phyloP scores from a whole-genome alignment of 2,329 filamentous ascomycete species.

The Colletotrichum magnum region DNA sequence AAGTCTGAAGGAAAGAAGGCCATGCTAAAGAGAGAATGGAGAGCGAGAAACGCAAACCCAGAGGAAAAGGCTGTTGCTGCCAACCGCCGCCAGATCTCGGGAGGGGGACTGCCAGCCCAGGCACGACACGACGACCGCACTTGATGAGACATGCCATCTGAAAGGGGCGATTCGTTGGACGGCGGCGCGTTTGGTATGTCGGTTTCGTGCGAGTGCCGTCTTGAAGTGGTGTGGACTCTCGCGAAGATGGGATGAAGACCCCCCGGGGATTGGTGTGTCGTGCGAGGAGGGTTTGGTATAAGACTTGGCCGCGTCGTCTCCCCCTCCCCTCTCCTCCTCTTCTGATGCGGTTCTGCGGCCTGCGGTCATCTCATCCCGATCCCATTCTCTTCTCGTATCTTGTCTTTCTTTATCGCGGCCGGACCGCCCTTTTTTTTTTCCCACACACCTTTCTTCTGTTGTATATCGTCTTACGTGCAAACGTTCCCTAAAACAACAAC shows the following conservation, averaged over 20 bases:
- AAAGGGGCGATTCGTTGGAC: slow-evolving; percentile 36
- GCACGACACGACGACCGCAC: slow-evolving; percentile 16
- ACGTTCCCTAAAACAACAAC: background rate
- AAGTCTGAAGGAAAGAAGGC: background rate
- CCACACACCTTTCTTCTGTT: background rate
- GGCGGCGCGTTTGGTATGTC: slow-evolving; percentile 34
- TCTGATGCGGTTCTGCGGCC: background rate
- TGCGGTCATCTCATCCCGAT: slow-evolving; percentile 36
- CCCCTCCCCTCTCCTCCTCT: background rate
- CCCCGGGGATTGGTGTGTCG: slow-evolving; percentile 27
- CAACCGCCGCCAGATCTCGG: background rate
- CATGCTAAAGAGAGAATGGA: slow-evolving; percentile 19
- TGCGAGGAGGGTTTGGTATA: slow-evolving; percentile 38
- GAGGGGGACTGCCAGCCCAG: background rate
- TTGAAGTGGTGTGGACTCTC: background rate
- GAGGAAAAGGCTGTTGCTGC: slow-evolving; percentile 1
- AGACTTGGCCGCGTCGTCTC: slow-evolving; percentile 32
- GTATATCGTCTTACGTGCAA: too few relatives aligned
- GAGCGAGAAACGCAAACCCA: slow-evolving; percentile 13
- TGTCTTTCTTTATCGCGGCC: slow-evolving; percentile 36
- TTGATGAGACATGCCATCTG: slow-evolving; percentile 38
- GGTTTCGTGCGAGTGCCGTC: slow-evolving; percentile 40
- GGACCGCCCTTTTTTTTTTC: slow-evolving; percentile 32
- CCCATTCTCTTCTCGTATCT: slow-evolving; percentile 26
- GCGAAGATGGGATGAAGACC: slow-evolving; percentile 30